Percentiles rank a stretch among this genome's conserved stretches.
Conservation (phyloP, 768 basidiomycete species). For the Porpolomopsis calyptriformis region DNA sequence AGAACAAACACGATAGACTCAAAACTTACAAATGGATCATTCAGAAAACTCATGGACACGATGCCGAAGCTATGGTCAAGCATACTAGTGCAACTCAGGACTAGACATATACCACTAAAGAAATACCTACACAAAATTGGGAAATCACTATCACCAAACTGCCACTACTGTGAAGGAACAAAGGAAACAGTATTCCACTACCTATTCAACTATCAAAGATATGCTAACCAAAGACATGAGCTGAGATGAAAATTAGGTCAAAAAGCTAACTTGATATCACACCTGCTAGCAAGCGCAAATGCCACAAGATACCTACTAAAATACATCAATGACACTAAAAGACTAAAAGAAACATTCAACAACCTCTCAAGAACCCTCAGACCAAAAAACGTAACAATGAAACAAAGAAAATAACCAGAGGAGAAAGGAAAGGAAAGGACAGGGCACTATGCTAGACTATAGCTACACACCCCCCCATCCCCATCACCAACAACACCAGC, state of each 20-base stretch:
- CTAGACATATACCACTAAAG: conserved; percentile 6
- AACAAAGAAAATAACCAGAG: too few relatives aligned
- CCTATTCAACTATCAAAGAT: neutral
- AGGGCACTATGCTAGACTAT: too few relatives aligned
- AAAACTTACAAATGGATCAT: neutral
- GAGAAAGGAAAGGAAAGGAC: too few relatives aligned
- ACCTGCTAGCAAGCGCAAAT: too few relatives aligned
- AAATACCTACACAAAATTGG: conserved; percentile 6
- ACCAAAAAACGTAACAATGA: too few relatives aligned
- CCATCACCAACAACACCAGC: too few relatives aligned
- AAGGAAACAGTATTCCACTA: conserved; percentile 8
- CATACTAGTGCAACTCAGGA: conserved; percentile 8
- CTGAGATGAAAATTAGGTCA: neutral
- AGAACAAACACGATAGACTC: neutral
- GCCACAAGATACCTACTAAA: too few relatives aligned
- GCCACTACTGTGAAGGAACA: conserved; percentile 2
- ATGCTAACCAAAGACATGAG: neutral
- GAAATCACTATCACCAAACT: neutral
- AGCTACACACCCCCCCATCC: too few relatives aligned
- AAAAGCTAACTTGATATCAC: neutral
- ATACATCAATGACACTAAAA: too few relatives aligned
- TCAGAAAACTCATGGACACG: neutral
- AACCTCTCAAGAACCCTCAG: too few relatives aligned
- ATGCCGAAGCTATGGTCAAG: neutral
- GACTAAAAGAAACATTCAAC: too few relatives aligned